These are phyloP conservation scores for Candida stauntonica DNA, from an alignment of 805 yeast genomes.

Conservation along the genomic window DNA sequence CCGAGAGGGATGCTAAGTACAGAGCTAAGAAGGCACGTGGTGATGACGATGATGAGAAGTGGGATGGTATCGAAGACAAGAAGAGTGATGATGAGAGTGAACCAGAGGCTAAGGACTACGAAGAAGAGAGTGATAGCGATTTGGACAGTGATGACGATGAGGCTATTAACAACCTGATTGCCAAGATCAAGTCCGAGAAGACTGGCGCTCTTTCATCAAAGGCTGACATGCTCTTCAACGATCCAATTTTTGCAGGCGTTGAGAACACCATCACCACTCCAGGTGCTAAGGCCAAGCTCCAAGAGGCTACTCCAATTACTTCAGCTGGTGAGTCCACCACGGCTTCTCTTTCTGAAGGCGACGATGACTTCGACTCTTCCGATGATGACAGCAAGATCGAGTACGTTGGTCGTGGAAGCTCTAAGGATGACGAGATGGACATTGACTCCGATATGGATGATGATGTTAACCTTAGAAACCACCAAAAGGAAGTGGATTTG, in stretches of 20 bases:
- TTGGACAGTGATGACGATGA: slow-evolving; percentile 68
- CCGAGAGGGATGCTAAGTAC: slow-evolving; percentile 65
- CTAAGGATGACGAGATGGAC: slow-evolving; percentile 29
- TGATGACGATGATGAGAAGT: slow-evolving; percentile 67
- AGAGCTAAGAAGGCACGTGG: slow-evolving; percentile 72
- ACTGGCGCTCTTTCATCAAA: slow-evolving; percentile 33
- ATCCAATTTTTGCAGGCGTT: slow-evolving; percentile 49
- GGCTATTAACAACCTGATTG: slow-evolving; percentile 55
- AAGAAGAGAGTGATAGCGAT: slow-evolving; percentile 33
- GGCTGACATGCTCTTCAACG: slow-evolving; percentile 45
- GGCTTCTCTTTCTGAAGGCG: slow-evolving; percentile 22
- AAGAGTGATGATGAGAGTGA: slow-evolving; percentile 33
- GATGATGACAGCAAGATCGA: slow-evolving; percentile 38
- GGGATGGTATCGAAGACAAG: slow-evolving; percentile 69
- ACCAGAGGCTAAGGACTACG: slow-evolving; percentile 38
- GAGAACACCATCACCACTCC: slow-evolving; percentile 32
- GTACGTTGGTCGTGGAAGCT: slow-evolving; percentile 41
- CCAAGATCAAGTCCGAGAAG: slow-evolving; percentile 48
- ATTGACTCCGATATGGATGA: slow-evolving; percentile 49
- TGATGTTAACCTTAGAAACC: slow-evolving; percentile 41
- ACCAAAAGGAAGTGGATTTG: slow-evolving; percentile 66
- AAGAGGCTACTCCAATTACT: slow-evolving; percentile 9
- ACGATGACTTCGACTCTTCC: slow-evolving; percentile 19
- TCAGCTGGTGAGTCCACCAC: slow-evolving; percentile 19
- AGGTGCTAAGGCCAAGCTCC: slow-evolving; percentile 1